Base-by-base conservation (phyloP, 2,329 filamentous ascomycete species). In the Parastagonospora avenae region DNA sequence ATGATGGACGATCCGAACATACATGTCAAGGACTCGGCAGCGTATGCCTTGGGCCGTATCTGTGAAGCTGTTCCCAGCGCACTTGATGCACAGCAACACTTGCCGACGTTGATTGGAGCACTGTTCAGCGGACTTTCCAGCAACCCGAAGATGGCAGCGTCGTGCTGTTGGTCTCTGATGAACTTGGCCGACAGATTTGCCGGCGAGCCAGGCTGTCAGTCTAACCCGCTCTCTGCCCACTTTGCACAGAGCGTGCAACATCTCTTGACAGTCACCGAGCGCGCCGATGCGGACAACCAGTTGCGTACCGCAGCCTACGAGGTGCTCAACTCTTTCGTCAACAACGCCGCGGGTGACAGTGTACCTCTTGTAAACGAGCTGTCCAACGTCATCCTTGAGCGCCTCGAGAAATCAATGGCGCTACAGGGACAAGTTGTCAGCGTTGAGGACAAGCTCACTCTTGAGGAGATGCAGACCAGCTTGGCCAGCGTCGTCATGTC, bases 141-240 rank as follows among this genome's bases (percentile, higher is more conserved):
- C 78, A 94, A 89, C 73, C 89, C 92, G 53, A 97, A 96, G 84
- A 99, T 99, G 87, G 94, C 93, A 29, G 87, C 91, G 48, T 99
- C 94, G 28, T 97, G 94, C 85, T 99, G 94, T 80, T 97, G 95
- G 94, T 92, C 94, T 29, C 79, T 99, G 62, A 97, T 99, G 91
- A 99, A 97, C 77, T 80, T 99, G 71, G 93, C 94, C 9, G 94
- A 99, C 72, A 89, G 92, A 55, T 99, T 97, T 72, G 90, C 92
- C 28, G 91, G 92, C 50, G 92, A 97, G 48, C 83, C 87, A 48
- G 91, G 90, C 42, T 88, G 87, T 54, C 80, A 88, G 65, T 81
- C 81, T 42, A 99, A 97, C 78, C 84, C 91, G 37, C 81, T 99
- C 42, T 96, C 92, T 2, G 86, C 88, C 56, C 91, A 97, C 78